A percentile compares a stretch with the other conserved stretches of the same genome.
phyloP scores from a whole-genome alignment of 768 basidiomycete genomes.

The Neoboletus brunneissimus region DNA sequence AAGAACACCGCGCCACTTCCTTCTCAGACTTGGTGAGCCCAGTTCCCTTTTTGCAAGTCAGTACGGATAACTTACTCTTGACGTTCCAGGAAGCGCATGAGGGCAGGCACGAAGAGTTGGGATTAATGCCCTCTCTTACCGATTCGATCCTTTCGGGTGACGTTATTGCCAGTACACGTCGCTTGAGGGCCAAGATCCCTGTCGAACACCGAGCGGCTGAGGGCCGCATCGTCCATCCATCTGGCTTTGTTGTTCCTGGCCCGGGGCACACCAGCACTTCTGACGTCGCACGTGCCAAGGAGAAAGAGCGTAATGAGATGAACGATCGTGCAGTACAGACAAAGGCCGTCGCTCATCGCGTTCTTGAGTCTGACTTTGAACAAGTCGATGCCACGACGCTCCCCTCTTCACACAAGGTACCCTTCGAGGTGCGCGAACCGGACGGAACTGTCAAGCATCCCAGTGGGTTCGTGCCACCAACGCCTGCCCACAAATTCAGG shows the following conservation, averaged over 20 bases:
- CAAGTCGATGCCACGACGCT: slow-evolving; percentile 25
- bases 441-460: slow-evolving; percentile 42
- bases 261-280: slow-evolving; percentile 27
- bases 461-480: slow-evolving; percentile 44
- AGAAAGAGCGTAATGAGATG: slow-evolving; percentile 20
- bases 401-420: slow-evolving; percentile 36
- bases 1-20: slow-evolving; percentile 14
- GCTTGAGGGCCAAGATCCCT: slow-evolving; percentile 27
- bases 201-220: slow-evolving; percentile 21
- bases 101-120: slow-evolving; percentile 7
- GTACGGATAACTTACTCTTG: not conserved
- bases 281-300: slow-evolving; percentile 25
- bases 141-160: slow-evolving; percentile 23
- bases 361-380: slow-evolving; percentile 31
- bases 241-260: slow-evolving; percentile 32
- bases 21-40: slow-evolving; percentile 8
- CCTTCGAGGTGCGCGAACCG: slow-evolving; percentile 37
- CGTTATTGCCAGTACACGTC: slow-evolving; percentile 28
- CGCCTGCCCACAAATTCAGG: slow-evolving; percentile 38
- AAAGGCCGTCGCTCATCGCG: slow-evolving; percentile 30
- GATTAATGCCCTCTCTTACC: slow-evolving; percentile 25
- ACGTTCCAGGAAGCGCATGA: not conserved
- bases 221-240: slow-evolving; percentile 25
- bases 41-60: not conserved
- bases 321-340: slow-evolving; percentile 28